Conservation (phyloP, 192 early-diverging fungal genomes). For the Podila verticillata region DNA sequence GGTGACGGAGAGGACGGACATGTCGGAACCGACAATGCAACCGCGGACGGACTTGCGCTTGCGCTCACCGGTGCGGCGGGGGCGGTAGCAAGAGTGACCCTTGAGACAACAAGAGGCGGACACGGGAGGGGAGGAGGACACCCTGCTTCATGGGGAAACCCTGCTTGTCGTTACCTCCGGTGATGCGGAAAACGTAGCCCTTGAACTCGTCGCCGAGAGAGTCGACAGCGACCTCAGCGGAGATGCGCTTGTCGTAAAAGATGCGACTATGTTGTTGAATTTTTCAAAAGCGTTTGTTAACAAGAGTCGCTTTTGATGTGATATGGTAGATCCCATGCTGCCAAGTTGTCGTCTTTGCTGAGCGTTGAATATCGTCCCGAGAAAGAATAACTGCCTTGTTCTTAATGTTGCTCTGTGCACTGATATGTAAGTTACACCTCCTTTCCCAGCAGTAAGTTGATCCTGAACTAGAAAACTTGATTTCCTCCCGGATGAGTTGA, state of each 20-base stretch:
- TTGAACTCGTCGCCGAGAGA: conserved; percentile 99
- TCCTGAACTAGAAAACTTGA: conserved; percentile 6
- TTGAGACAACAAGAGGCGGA: conserved; percentile 83
- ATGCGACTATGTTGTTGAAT: conserved; percentile 74
- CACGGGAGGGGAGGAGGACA: conserved; percentile 81
- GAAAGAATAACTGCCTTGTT: background rate
- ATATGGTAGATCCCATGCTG: background rate
- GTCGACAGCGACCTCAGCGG: conserved; percentile 95
- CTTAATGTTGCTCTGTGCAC: no score
- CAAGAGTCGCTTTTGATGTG: background rate
- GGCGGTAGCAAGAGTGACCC: conserved; percentile 99
- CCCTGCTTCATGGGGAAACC: conserved; percentile 99
- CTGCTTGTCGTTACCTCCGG: conserved; percentile 99
- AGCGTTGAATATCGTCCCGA: background rate
- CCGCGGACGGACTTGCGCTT: conserved; percentile 99
- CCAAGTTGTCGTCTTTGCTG: background rate
- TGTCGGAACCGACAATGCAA: conserved; percentile 96
- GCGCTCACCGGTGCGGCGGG: conserved; percentile 97
- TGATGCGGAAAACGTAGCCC: conserved; percentile 99
- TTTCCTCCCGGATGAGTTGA: no score
- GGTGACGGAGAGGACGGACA: conserved; percentile 93
- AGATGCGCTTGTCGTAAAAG: conserved; percentile 99
- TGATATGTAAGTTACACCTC: conserved; percentile 1
- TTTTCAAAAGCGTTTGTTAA: background rate
- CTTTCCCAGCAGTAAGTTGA: conserved; percentile 16